Base-by-base conservation (phyloP, 1,139 yeast genomes). In the Neolecta irregularis region DNA sequence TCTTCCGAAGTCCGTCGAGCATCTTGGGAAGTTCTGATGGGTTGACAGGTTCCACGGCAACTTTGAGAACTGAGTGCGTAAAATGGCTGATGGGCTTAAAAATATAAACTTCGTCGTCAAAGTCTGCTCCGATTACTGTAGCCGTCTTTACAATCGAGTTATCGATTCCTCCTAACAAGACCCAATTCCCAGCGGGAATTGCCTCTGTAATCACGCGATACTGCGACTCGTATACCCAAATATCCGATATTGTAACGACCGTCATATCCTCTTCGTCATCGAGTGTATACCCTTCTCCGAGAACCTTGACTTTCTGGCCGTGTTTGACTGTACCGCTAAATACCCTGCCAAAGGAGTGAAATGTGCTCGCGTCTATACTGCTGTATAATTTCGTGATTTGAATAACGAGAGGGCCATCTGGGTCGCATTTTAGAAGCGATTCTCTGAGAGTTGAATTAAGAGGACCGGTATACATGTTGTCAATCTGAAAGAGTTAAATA, bases 1-100 rank as follows among this genome's bases (percentile, higher is more conserved):
- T 60, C 39, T 64, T 68, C 41, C 77, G 62, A 34, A 88, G 57
- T 0, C 85, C 83, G 13, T 69, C 74, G 11, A 76, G 58, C 49
- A 85, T 61, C 42, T 67, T 67, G 0, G 93, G 91, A 17, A 79
- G 57, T 39, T 85, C 93, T 0, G 80, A 66, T 0, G 94, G 94
- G 24, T 67, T 64, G 15, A 67, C 63, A 0, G 96, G 93, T 47
- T 83, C 93, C 12, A 88, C 67, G 1, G 93, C 83, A 3, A 85
- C 69, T 49, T 81, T 81, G 48, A 79, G 70, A 1, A 79, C 74
- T 0, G 93, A 71, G 33, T 62, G 61, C 4, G 61, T 56, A 6
- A 70, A 51, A 41, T 61, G 65, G 30, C 65, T 62, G 6, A 64
- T 50, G 0, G 67, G 62, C 31, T 55, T 57, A 47, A 69, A 64